Evolutionary conservation across 208 protist species (phyloP), one percentile per base, ranked within the genome.

Genomic region (Strigomonas galati): DNA sequence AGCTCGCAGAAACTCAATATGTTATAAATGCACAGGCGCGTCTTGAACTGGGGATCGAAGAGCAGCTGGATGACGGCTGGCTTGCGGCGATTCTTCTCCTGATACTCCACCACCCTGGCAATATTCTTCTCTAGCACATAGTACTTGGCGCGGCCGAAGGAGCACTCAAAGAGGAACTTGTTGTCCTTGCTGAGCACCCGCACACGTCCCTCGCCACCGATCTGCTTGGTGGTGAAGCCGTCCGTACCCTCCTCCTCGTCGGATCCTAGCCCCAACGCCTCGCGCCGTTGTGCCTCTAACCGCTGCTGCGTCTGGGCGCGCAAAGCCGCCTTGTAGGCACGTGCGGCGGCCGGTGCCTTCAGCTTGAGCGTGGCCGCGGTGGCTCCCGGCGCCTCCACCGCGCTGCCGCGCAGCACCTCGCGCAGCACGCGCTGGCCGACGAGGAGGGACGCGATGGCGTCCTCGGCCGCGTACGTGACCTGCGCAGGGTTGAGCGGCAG

Each of bases 381-480:
- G 19, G 71, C 73, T 3, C 52, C 32, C 19, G 27, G 24, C 17
- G 35, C 26, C 10, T 26, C 48, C 24, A 65, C 48, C 27, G 57
- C 0, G 14, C 32, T 17, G n/a, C 54, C 9, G 44, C 57, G 51
- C 4, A 54, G 26, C 10, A 62, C 80, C 37, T 63, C 65, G 14
- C n/a, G 30, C 67, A 82, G 60, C 7, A 85, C n/a, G 2, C 21
- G 27, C 15, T 58, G 53, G 0, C 81, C 81, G 1, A 87, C 24
- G 3, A 78, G 60, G 32, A 57, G 81, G 6, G 81, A 87, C 3
- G 78, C 78, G 19, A 89, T 55, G 14, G 82, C 82, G 54, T 89
- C 82, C 26, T 89, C 82, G 1, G 77, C 82, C 0, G 72, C 71
- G 59, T 89, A 89, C 31, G 67, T 52, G n/a, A 76, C 27, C 53